Base-by-base conservation (phyloP, 768 basidiomycete genomes). In the Tricholoma hemisulphureum region DNA sequence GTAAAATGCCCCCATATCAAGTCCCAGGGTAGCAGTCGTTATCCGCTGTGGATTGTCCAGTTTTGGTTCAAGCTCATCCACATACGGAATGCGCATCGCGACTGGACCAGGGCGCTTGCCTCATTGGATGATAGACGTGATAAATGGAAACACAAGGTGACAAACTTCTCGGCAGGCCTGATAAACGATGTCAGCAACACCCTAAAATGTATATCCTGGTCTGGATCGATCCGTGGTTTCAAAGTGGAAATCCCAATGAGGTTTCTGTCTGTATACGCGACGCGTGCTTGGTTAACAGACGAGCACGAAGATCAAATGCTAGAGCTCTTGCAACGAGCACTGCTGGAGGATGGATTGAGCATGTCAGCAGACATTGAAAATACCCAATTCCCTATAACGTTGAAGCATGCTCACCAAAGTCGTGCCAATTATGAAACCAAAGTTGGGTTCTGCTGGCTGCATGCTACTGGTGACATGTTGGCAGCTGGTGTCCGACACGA, bases 231-330 rank as follows among this genome's bases (percentile, higher is more conserved):
- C 13, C 51, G 57, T 10, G 64, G 59, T 0, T 65, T 62, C 52
- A 35, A 49, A 32, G 54, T 35, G 4, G 28, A 23, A 14, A 18
- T 57, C 20, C n/a, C 53, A 23, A 64, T 39, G 20, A 35, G 53
- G 4, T 26, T 55, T 37, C 56, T 67, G 1, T 28, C 58, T 31
- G 51, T 31, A 26, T 67, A 59, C 51, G 26, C 55, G 5, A 65
- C 66, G 10, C 61, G 45, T 21, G 46, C 50, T 4, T 65, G 64
- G 66, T 57, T 67, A n/a, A 20, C 58, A 5, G 52, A 55, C 31
- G 54, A 59, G 50, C 64, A 67, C 28, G 59, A 64, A 35, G 59
- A 59, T 31, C 63, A 61, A 39, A 63, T 67, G 65, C 48, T 67
- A 6, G 51, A 66, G 21, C 45, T 68, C 2, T 58, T 66, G 2